A percentile compares a stretch with the other conserved stretches of the same genome.
Conservation (phyloP, 2,329 filamentous ascomycete species). For the Hypoxylon sp. region DNA sequence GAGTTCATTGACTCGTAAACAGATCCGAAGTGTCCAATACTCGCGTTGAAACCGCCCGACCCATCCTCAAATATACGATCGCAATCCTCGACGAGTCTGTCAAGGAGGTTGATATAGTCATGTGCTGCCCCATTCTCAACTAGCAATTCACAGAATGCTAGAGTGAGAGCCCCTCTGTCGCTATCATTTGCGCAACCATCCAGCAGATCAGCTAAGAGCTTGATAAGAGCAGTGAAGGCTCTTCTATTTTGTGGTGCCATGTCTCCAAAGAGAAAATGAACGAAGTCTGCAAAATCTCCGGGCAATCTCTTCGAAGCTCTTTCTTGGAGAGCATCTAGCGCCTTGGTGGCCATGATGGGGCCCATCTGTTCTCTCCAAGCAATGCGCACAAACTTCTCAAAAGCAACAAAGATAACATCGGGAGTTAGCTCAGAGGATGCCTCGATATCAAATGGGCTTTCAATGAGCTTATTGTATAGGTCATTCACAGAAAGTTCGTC, state of each 20-base stretch:
- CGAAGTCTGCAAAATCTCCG: conserved; percentile 76
- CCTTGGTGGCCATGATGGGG: conserved; percentile 76
- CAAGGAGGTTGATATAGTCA: conserved; percentile 86
- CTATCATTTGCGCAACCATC: conserved; percentile 92
- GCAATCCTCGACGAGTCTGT: conserved; percentile 88
- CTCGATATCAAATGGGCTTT: conserved; percentile 82
- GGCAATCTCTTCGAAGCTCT: conserved; percentile 71
- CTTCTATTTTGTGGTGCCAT: conserved; percentile 76
- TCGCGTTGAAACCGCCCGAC: conserved; percentile 47
- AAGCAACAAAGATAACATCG: conserved; percentile 88
- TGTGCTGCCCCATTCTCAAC: conserved; percentile 79
- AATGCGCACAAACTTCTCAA: conserved; percentile 89
- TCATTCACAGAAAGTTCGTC: conserved; percentile 88
- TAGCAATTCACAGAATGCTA: conserved; percentile 87
- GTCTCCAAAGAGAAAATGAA: conserved; percentile 69
- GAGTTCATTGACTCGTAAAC: conserved; percentile 68
- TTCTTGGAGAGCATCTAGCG: conserved; percentile 78
- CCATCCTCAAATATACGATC: conserved; percentile 83
- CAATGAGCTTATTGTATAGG: conserved; percentile 86
- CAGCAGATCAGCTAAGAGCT: conserved; percentile 84
- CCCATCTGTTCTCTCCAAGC: conserved; percentile 92
- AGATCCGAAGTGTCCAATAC: conserved; percentile 53
- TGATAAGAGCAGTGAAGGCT: conserved; percentile 84
- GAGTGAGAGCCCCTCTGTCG: conserved; percentile 85
- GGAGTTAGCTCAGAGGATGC: conserved; percentile 77